Evolutionary conservation across 148 eudicot species (phyloP), one percentile per base, ranked within the genome.

Genomic region (Cornus florida): DNA sequence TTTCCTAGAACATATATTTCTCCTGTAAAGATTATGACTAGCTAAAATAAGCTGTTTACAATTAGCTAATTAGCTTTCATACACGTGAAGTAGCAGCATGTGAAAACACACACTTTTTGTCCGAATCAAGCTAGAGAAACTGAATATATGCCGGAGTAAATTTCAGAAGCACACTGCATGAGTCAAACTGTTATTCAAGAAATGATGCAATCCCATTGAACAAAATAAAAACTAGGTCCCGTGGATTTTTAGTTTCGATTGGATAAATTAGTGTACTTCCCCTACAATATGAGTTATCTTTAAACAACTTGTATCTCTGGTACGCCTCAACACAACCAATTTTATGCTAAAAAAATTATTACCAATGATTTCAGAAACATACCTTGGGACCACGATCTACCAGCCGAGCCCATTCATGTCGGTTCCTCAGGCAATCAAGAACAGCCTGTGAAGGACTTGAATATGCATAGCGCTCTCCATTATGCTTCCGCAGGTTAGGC

Each of bases 351-450:
- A 33, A 38, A 71, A 56, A 73, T n/a, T 22, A 17, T 1, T 46
- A 77, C 43, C 8, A 32, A 17, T 71, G 7, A 60, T 70, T 70
- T 73, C 33, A 65, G 3, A 43, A 43, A 73, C 83, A 82, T 88
- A 93, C 99, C 99, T 96, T 96, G 71, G 99, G 99, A 74, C 98
- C 98, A 79, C 99, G 99, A 83, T 96, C 99, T 79, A 96, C 97
- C 82, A 96, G 78, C 71, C 87, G 91, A 41, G 99, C 91, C 99
- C 99, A 96, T 86, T 93, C 98, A 76, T 89, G 88, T 74, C 98
- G 91, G 79, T 96, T 96, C 90, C 99, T 92, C 82, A 95, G 83
- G 82, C 99, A 95, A 88, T 95, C 99, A 81, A 95, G 97, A 75
- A 95, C 97, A 82, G 97, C 99, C 80, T 95, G 97, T 23, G 93